Base-by-base conservation (phyloP, 176 grass and related monocot genomes). In the Ampelocalamus luodianensis region DNA sequence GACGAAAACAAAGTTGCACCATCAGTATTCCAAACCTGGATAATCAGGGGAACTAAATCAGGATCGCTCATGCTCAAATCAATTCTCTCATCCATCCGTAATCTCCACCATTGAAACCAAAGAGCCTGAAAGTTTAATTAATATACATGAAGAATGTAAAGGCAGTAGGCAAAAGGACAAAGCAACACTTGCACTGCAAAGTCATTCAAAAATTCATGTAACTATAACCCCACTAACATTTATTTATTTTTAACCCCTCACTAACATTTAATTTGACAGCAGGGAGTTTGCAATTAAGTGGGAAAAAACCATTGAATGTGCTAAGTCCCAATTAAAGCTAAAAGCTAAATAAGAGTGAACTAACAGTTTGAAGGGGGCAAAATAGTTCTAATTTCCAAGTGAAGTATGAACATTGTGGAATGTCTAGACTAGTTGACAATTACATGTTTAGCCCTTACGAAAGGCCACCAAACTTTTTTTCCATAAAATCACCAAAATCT, bases 61-160 rank as follows among this genome's bases (percentile, higher is more conserved):
- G 91, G 97, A 92, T 99, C 97, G 0, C 97, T 96, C 97, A 99
- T 99, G 90, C 93, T 89, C 40, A 90, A 94, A 91, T 99, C 82
- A 78, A 99, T 87, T 88, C 97, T 94, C 90, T 96, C 97, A 92
- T 99, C 97, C 91, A 99, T 92, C 67, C 90, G 90, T 75, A 96
- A 69, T 78, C 86, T 96, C 73, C 93, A 82, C 93, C 97, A 89
- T 96, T 89, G 71, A 87, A 96, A 84, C 97, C 93, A 82, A 99
- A 96, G 13, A 99, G 45, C 94, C 97, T 97, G 88, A 66, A 91
- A 71, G 76, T 64, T 60, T 22, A 83, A 79, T 69, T 18, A 74
- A 74, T 54, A 83, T 24, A 8, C 39, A 76, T 49, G 27, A 87
- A 55, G 42, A 88, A 87, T 71, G 82, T 61, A 76, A 78, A 86